A percentile compares a stretch with the other conserved stretches of the same genome.
These are phyloP conservation scores for Tricholoma sp. DNA, from an alignment of 768 basidiomycete genomes.

Conservation along the genomic window DNA sequence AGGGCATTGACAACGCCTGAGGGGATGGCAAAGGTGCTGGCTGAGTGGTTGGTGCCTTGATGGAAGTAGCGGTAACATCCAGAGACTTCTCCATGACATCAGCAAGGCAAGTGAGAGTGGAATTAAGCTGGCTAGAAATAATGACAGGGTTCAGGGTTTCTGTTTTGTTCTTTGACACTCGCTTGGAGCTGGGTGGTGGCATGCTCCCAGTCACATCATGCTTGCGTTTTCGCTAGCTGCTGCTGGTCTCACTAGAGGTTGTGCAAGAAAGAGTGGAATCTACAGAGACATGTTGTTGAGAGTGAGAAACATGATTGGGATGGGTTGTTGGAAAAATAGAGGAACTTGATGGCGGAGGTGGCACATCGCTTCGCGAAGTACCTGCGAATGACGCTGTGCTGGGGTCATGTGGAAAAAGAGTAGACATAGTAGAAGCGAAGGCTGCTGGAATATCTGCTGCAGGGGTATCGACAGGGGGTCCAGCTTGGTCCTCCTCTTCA, in stretches of 20 bases:
- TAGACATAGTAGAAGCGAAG: neutral
- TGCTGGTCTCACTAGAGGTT: no score
- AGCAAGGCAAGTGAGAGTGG: neutral
- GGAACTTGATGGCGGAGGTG: neutral
- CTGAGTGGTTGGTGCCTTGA: neutral
- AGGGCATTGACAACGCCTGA: neutral
- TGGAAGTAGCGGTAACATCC: neutral
- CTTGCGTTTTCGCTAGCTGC: neutral
- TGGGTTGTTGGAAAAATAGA: neutral
- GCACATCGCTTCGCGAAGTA: neutral
- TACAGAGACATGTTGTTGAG: neutral
- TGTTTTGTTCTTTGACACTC: neutral
- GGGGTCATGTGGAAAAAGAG: neutral
- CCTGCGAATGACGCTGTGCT: neutral
- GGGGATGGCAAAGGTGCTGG: neutral
- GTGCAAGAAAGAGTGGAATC: neutral
- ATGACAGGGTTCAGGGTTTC: neutral
- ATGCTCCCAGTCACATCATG: neutral
- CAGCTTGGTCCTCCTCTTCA: neutral
- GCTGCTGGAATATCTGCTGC: neutral
- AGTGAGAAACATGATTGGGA: neutral
- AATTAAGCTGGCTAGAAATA: neutral
- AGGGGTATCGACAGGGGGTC: neutral
- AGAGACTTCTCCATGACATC: neutral
- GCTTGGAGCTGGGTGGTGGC: no score